phyloP scores from a whole-genome alignment of 352 stramenopile genomes.

The Phytophthora pisi region DNA sequence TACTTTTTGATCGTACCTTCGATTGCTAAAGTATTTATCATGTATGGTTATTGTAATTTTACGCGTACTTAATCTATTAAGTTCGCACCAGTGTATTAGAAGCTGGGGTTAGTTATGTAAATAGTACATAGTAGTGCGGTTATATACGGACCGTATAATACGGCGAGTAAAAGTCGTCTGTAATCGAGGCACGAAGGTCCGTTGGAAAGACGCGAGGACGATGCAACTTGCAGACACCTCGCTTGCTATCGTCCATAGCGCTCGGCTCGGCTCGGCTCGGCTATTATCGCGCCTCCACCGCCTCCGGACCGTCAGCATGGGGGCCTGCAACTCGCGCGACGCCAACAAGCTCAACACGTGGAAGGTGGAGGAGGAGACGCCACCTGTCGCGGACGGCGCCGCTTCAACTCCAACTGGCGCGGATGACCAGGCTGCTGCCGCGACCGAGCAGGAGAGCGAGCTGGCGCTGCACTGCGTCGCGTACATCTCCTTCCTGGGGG shows the following conservation, averaged over 20 bases:
- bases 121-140: no score
- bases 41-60: not conserved
- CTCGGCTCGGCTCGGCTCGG: no score
- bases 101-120: no score
- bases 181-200: conserved; percentile 8
- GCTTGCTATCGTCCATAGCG: no score
- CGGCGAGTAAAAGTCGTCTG: conserved; percentile 13
- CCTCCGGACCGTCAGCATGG: conserved; percentile 39
- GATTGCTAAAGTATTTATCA: not conserved
- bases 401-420: conserved; percentile 22
- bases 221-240: conserved; percentile 15
- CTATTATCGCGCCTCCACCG: no score
- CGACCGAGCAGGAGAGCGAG: conserved; percentile 22
- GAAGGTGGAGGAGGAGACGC: conserved; percentile 47
- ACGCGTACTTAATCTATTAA: no score
- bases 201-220: conserved; percentile 27
- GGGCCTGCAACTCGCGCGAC: conserved; percentile 50
- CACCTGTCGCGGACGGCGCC: conserved; percentile 11
- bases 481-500: conserved; percentile 36
- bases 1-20: not conserved
- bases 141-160: no score
- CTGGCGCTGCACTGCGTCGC: conserved; percentile 62
- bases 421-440: conserved; percentile 21
- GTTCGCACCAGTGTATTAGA: no score
- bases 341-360: conserved; percentile 43